Evolutionary conservation across 1,284 basidiomycete species (phyloP).

Genomic region (Irpex sp.): DNA sequence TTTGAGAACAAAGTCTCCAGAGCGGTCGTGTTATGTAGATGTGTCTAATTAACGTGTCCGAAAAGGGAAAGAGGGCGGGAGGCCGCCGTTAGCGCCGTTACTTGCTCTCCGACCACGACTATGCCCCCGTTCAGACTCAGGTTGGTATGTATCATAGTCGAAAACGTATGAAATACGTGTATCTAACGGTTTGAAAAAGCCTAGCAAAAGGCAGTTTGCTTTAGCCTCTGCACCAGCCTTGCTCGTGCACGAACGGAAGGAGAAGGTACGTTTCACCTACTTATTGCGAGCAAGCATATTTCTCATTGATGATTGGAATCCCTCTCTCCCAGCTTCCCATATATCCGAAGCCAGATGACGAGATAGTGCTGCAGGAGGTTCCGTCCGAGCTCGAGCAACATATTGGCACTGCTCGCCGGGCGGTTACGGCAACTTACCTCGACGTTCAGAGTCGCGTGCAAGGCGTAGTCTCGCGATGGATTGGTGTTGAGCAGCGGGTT

Average conservation of each 20-base stretch:
- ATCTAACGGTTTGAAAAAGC: neutral
- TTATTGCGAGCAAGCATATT: neutral
- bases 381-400: slow-evolving; percentile 70
- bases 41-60: neutral
- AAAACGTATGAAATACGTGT: neutral
- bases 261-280: slow-evolving; percentile 3
- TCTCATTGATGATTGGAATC: neutral
- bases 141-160: neutral
- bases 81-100: neutral
- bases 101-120: neutral
- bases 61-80: neutral
- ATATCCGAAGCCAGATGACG: slow-evolving; percentile 60
- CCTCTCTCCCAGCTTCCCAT: slow-evolving; percentile 62
- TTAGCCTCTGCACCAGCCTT: slow-evolving; percentile 3
- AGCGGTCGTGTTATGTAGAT: neutral
- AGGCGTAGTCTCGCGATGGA: slow-evolving; percentile 72
- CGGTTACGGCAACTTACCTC: slow-evolving; percentile 48
- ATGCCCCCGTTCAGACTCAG: neutral
- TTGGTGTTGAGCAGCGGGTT: slow-evolving; percentile 75
- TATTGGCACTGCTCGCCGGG: slow-evolving; percentile 64
- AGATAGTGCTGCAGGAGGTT: slow-evolving; percentile 67
- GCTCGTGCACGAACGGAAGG: slow-evolving; percentile 7
- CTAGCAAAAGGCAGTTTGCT: neutral
- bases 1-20: neutral
- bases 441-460: slow-evolving; percentile 65